These are phyloP conservation scores for Vararia minispora DNA, from an alignment of 768 basidiomycete genomes.

Conservation along the genomic window DNA sequence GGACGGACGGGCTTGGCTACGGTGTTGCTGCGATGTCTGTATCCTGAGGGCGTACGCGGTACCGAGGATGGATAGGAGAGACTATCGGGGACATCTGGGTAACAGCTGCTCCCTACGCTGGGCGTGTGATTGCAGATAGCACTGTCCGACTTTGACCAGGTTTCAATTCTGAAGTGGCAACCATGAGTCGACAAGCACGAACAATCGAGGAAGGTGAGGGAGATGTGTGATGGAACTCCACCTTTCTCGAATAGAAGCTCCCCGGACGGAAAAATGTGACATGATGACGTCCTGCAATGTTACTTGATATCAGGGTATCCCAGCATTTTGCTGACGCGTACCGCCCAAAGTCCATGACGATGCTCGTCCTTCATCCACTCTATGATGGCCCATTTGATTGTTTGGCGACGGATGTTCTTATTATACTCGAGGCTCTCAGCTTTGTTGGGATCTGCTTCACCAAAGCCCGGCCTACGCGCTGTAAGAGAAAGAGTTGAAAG, in stretches of 20 bases:
- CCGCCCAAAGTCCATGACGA: conserved; percentile 34
- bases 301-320: background rate
- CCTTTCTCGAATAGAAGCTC: conserved; percentile 31
- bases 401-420: conserved; percentile 29
- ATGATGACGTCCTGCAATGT: conserved; percentile 34
- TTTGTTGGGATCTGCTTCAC: conserved; percentile 26
- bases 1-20: too few relatives aligned
- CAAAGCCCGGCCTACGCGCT: conserved; percentile 42
- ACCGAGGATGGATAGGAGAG: too few relatives aligned
- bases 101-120: background rate
- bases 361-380: conserved; percentile 39
- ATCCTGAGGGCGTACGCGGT: too few relatives aligned
- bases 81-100: background rate
- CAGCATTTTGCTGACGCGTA: conserved; percentile 12
- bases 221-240: too few relatives aligned
- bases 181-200: background rate
- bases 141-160: conserved; percentile 23
- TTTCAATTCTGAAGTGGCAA: conserved; percentile 19
- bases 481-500: background rate
- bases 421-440: conserved; percentile 35
- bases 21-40: too few relatives aligned
- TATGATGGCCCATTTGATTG: conserved; percentile 40
- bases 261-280: conserved; percentile 34
- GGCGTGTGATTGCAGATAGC: conserved; percentile 18
- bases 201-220: conserved; percentile 3